phyloP scores from a whole-genome alignment of 768 basidiomycete genomes.

The Suillus discolor region DNA sequence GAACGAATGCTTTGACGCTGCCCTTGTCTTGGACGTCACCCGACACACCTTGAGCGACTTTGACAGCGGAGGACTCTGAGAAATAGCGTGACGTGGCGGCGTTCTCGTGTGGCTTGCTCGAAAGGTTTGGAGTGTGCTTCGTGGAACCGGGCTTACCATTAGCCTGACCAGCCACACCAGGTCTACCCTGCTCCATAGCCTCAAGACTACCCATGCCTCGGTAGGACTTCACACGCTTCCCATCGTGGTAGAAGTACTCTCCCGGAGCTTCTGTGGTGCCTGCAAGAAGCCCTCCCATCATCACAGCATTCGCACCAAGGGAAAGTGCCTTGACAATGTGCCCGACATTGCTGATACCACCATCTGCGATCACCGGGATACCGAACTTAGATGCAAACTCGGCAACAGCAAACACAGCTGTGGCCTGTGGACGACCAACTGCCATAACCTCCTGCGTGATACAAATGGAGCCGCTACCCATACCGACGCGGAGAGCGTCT shows the following conservation, averaged over 20 bases:
- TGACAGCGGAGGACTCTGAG: conserved; percentile 69
- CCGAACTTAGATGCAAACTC: conserved; percentile 94
- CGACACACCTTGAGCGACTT: conserved; percentile 95
- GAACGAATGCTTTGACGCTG: conserved; percentile 88
- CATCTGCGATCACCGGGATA: conserved; percentile 95
- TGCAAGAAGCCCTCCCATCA: conserved; percentile 98
- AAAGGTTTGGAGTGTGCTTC: conserved; percentile 53
- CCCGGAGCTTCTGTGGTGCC: conserved; percentile 97
- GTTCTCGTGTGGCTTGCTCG: conserved; percentile 67
- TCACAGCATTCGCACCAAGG: conserved; percentile 93
- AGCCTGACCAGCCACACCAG: conserved; percentile 26
- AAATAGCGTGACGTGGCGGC: conserved; percentile 88
- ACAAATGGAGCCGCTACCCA: conserved; percentile 98
- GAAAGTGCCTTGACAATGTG: conserved; percentile 97
- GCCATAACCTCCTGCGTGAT: conserved; percentile 99
- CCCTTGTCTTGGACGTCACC: conserved; percentile 99
- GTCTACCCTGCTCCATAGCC: conserved; percentile 84
- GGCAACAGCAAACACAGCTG: conserved; percentile 95
- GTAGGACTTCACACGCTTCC: conserved; percentile 98
- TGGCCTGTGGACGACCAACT: conserved; percentile 96
- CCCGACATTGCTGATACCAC: conserved; percentile 93
- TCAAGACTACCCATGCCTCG: conserved; percentile 98
- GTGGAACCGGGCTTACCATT: conserved; percentile 31
- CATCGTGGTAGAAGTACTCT: conserved; percentile 99
- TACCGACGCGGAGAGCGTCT: conserved; percentile 93